Base-by-base conservation (phyloP, 1,284 basidiomycete genomes). In the Fomes fomentarius region DNA sequence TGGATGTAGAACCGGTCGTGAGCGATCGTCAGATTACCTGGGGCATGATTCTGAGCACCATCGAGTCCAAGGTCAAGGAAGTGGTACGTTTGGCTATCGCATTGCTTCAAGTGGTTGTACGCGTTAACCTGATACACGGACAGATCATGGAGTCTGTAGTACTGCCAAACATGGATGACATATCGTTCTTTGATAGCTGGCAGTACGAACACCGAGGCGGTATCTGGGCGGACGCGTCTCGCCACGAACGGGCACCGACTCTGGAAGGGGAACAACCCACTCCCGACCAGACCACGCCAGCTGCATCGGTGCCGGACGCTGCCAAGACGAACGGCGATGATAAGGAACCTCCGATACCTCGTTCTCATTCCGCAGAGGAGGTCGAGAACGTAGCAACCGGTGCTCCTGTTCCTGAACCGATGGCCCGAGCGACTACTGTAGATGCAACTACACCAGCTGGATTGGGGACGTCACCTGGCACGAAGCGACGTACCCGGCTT, bases 101-200 rank as follows among this genome's bases (percentile, higher is more conserved):
- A 34, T 42, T 26, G n/a, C 14, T 42, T 42, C 28, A 19, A 15
- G 14, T 24, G 11, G 11, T 11, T 12, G 11, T 8, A 24, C 38
- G 21, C 21, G 38, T 40, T 50, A 14, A 54, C 30, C 15, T 22
- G 17, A 44, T 19, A 4, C 37, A 12, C 9, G 10, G 55, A 4
- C 65, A 96, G 94, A 90, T 98, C 46, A 82, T 85, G 63, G 96
- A 99, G 66, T 96, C 94, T 0, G 82, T 99, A 25, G 96, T 99
- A 10, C 74, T 96, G 64, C 97, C 97, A 8, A 94, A 98, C 73
- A 96, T 98, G 93, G 96, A 99, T 71, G 96, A 98, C 66, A 88
- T 98, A 54, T 82, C 95, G 3, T 98, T 96, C 81, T 98, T 97
- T 70, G 91, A 96, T 70, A 96, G 91, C 38, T 69, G 73, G 1